Base-by-base conservation (phyloP, 768 basidiomycete species). In the Leucocoprinus leucothites region DNA sequence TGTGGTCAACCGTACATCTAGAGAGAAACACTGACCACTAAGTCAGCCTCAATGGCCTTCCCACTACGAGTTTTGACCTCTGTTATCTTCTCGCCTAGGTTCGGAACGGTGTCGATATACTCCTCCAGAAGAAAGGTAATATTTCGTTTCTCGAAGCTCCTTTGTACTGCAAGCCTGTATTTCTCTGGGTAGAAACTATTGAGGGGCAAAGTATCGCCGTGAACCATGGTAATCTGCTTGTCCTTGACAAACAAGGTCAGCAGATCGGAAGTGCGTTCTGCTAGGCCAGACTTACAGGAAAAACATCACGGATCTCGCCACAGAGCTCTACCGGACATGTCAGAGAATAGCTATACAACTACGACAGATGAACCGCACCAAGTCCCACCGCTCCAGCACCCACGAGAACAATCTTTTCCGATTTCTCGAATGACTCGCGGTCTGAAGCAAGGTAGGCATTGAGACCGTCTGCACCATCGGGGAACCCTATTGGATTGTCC, bases 161-260 rank as follows among this genome's bases (percentile, higher is more conserved):
- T 61, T 53, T 73, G 74, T 2, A 80, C 58, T 13, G 67, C 71
- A 9, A 67, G 67, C 40, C 85, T 77, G 65, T 77, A 77, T 49
- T 76, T 75, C 8, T 67, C 62, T 0, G 82, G 74, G 58, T 86
- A 86, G 1, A 72, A 63, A 8, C 67, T 62, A 58, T 82, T 84
- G 56, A 86, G 66, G 25, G 86, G 73, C 25, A 69, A 61, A 1
- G 51, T 49, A 34, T 72, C 68, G 28, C 74, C 71, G 13, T 87
- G 86, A 2, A 87, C 76, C 36, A 87, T 69, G n/a, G 82, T 84
- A 24, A 87, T 74, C 28, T 65, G 62, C 57, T 76, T 82, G 16
- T 62, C 54, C 71, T 74, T 45, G 3, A 9, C 26, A 35, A 9
- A 18, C 18, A n/a, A n/a, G 16, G 26, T 57, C 16, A 58, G 41